Percentiles rank a stretch among this genome's conserved stretches.
Conservation (phyloP, 1,284 basidiomycete species). For the Puccinia horiana region DNA sequence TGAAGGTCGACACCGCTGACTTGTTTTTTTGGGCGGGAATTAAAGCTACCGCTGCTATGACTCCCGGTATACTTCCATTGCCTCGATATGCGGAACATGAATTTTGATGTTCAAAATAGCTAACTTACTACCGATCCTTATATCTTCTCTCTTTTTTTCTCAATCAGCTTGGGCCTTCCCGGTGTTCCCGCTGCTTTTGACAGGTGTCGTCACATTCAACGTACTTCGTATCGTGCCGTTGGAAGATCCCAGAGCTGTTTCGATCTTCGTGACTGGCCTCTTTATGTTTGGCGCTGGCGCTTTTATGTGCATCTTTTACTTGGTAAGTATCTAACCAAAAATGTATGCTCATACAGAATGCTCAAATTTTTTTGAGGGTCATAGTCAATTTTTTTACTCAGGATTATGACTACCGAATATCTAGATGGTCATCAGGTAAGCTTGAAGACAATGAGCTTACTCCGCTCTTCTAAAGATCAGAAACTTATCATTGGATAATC, state of each 20-base stretch:
- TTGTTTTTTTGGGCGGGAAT: not conserved
- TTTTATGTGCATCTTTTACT: constrained; percentile 46
- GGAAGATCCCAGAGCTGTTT: constrained; percentile 15
- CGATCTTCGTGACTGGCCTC: constrained; percentile 25
- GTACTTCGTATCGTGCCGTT: constrained; percentile 29
- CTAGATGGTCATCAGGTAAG: constrained; percentile 44
- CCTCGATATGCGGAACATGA: not conserved
- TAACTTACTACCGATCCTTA: not conserved
- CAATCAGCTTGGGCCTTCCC: constrained; percentile 39
- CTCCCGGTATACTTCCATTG: constrained; percentile 15
- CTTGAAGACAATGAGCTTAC: not conserved
- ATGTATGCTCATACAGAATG: not conserved
- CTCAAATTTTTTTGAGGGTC: not conserved
- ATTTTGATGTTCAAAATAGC: not conserved
- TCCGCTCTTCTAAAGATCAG: too few species aligned
- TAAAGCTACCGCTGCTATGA: constrained; percentile 31
- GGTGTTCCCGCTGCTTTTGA: constrained; percentile 41
- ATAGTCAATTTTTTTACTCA: constrained; percentile 33
- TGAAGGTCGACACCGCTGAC: not conserved
- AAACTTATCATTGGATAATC: not conserved
- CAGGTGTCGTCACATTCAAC: constrained; percentile 29
- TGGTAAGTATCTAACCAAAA: constrained; percentile 3
- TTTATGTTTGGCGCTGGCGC: constrained; percentile 35
- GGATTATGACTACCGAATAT: constrained; percentile 37
- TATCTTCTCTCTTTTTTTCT: not conserved